Percentiles rank a stretch among this genome's conserved stretches.
Evolutionary conservation across 306 rosid genomes (phyloP).

Genomic region (Geum urbanum): DNA sequence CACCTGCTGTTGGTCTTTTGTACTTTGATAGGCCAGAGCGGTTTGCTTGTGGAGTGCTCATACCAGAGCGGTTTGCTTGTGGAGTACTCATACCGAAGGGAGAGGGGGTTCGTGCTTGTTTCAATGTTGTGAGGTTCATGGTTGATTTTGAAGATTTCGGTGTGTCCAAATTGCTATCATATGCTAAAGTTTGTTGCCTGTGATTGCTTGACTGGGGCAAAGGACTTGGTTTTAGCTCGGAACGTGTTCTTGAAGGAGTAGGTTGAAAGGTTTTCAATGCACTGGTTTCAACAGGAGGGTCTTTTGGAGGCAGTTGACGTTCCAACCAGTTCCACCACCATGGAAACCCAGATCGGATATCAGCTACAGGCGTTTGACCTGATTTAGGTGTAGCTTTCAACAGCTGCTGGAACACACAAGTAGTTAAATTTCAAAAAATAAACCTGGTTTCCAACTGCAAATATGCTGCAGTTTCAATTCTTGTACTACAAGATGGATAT

Average conservation of each 20-base stretch:
- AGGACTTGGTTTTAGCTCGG: constrained; percentile 68
- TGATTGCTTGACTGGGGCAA: constrained; percentile 49
- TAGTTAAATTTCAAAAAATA: background rate
- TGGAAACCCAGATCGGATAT: constrained; percentile 55
- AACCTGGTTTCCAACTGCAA: background rate
- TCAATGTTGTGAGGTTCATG: constrained; percentile 38
- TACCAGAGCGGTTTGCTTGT: constrained; percentile 37
- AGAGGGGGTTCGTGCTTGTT: constrained; percentile 45
- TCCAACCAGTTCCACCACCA: constrained; percentile 99
- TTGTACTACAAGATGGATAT: background rate
- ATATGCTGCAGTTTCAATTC: background rate
- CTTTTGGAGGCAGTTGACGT: constrained; percentile 50
- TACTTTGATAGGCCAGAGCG: constrained; percentile 39
- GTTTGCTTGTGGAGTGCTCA: constrained; percentile 51
- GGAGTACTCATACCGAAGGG: constrained; percentile 40
- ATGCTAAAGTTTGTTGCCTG: constrained; percentile 40
- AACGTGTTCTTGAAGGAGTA: constrained; percentile 71
- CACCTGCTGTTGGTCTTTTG: constrained; percentile 45
- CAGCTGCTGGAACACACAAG: constrained; percentile 35
- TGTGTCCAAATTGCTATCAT: constrained; percentile 59
- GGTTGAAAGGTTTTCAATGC: constrained; percentile 56
- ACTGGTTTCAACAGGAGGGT: constrained; percentile 48
- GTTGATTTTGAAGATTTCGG: constrained; percentile 81
- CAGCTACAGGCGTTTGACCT: constrained; percentile 50
- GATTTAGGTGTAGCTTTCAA: constrained; percentile 82